Base-by-base conservation (phyloP, 352 stramenopile genomes). In the Peronospora tabacina region DNA sequence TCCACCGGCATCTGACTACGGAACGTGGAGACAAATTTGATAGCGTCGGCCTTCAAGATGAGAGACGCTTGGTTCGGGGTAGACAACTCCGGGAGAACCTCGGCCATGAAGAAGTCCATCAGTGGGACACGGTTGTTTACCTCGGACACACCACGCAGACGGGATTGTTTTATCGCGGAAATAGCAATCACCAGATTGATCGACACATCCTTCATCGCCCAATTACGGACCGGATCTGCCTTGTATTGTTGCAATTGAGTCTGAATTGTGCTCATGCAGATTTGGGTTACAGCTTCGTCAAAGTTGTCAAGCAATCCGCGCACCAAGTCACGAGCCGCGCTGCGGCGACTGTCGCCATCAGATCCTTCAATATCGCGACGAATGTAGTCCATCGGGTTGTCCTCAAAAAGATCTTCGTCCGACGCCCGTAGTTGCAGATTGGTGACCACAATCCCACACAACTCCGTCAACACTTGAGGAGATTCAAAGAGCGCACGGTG, bases 1-100 rank as follows among this genome's bases (percentile, higher is more conserved):
- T 97, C 84, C 13, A 92, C 81, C 0, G 81, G 83, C 50, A 99
- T 86, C 52, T 99, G 95, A 57, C 97, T 95, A 15, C 97, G 87
- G 72, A 99, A 99, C 1, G 93, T 98, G 35, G 86, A 96, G 8
- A 98, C 90, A 69, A 99, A 99, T 58, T 99, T 99, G 52, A 99
- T 94, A 17, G 83, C 82, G 29, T 98, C 96, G 0, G 96, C 95
- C 51, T 98, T 98, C 16, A 99, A 61, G 53, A 99, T 94, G 19
- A 93, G 63, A 17, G 83, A 91, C 2, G 66, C 70, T 52, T 94
- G 76, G 24, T 94, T 79, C 12, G 78, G 66, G 15, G 75, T 79
- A 5, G 88, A 93, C 19, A 98, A 65, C 40, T 98, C 95, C 1
- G 94, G 90, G 7, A 98, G 66, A 29, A 99, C 77, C 64, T 98